Evolutionary conservation across 495 filamentous ascomycete species (phyloP).

Genomic region (Tuber indicum): DNA sequence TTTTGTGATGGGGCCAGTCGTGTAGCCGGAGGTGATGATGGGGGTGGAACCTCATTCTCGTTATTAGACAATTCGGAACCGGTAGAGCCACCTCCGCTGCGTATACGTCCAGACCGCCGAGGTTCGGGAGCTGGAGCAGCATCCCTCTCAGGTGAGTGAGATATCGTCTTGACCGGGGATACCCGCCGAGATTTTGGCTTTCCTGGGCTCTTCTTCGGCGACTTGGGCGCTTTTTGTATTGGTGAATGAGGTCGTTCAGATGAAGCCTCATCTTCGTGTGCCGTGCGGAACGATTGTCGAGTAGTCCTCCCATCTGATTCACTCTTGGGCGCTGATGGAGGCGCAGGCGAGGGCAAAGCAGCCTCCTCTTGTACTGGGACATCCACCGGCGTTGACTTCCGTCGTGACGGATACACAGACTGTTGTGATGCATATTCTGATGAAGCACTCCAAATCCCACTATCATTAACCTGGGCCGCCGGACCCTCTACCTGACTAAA

Average conservation of each 20-base stretch:
- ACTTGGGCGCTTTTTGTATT: background rate
- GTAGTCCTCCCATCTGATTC: conserved; percentile 49
- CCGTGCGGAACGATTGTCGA: conserved; percentile 61
- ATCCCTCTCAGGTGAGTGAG: conserved; percentile 22
- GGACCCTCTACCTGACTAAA: conserved; percentile 14
- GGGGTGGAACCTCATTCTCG: conserved; percentile 15
- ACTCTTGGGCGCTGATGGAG: background rate
- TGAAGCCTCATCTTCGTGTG: conserved; percentile 51
- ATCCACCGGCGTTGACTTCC: conserved; percentile 12
- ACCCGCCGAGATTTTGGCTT: conserved; percentile 3
- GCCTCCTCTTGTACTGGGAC: conserved; percentile 7
- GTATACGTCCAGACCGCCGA: conserved; percentile 33
- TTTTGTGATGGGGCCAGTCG: background rate
- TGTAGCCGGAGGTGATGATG: conserved; percentile 27
- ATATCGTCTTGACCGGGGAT: conserved; percentile 12
- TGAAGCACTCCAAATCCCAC: conserved; percentile 37
- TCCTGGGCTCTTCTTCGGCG: background rate
- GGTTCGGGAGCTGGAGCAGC: conserved; percentile 4
- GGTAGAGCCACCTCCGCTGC: background rate
- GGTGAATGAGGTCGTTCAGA: conserved; percentile 11
- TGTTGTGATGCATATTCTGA: conserved; percentile 24
- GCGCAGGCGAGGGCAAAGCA: background rate
- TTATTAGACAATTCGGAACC: conserved; percentile 5
- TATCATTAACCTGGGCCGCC: conserved; percentile 20
- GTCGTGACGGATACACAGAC: conserved; percentile 11